Conservation (phyloP, 345 rosid genomes). For the Clausena lansium region DNA sequence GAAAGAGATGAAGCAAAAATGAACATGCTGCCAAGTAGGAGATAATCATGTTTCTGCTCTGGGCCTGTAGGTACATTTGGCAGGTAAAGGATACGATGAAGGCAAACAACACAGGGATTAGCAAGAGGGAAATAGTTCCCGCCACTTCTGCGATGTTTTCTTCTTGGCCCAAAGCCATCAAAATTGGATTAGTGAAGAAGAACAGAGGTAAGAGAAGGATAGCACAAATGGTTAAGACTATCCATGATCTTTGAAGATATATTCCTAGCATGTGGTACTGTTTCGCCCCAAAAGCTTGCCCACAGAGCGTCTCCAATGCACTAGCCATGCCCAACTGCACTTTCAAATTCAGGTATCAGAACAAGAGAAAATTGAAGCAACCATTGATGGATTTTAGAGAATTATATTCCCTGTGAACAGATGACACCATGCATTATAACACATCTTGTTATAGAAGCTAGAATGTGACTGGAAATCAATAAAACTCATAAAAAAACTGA, state of each 20-base stretch:
- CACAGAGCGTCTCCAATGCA: constrained; percentile 78
- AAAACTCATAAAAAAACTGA: background rate
- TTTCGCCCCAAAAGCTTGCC: constrained; percentile 77
- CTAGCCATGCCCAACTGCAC: constrained; percentile 85
- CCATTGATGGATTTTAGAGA: background rate
- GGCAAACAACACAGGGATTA: constrained; percentile 47
- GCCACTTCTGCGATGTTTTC: constrained; percentile 41
- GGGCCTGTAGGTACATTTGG: constrained; percentile 83
- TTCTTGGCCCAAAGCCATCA: constrained; percentile 60
- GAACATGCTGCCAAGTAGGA: constrained; percentile 57
- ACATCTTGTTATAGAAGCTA: background rate
- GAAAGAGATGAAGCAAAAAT: constrained; percentile 39
- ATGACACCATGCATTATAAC: background rate
- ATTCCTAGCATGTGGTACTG: constrained; percentile 79
- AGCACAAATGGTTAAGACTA: constrained; percentile 38
- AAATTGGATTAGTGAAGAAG: constrained; percentile 47
- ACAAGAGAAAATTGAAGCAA: background rate
- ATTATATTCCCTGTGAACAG: background rate
- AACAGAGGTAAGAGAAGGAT: constrained; percentile 52
- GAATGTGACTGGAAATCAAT: background rate
- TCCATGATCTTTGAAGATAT: constrained; percentile 85
- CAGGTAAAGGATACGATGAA: constrained; percentile 53
- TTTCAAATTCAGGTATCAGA: background rate
- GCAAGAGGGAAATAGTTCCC: constrained; percentile 46
- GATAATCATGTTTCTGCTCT: constrained; percentile 73